These are phyloP conservation scores for Coemansia sp. DNA, from an alignment of 192 early-diverging fungal genomes.

Conservation along the genomic window DNA sequence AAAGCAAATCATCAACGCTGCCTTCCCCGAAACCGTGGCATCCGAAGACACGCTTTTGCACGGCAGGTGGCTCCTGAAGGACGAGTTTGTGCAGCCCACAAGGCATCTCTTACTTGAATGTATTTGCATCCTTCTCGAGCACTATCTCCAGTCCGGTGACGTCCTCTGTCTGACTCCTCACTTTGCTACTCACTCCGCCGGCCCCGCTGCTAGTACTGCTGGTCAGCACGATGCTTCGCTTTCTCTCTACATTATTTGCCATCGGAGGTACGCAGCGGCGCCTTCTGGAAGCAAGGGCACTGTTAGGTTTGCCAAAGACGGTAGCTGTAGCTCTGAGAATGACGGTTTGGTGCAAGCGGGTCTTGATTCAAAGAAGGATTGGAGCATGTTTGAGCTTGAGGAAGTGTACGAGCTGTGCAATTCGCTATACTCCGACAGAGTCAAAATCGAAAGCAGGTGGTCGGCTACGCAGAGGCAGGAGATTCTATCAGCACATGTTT, in stretches of 20 bases:
- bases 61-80: constrained; percentile 18
- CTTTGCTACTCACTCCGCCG: not conserved
- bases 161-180: constrained; percentile 23
- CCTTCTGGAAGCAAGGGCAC: not conserved
- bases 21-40: constrained; percentile 1
- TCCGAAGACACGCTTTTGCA: constrained; percentile 10
- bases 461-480: constrained; percentile 1
- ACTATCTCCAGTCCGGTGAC: constrained; percentile 22
- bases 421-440: constrained; percentile 6
- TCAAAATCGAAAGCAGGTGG: constrained; percentile 15
- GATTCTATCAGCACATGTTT: not conserved
- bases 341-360: not conserved
- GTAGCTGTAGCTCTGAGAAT: not conserved
- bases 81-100: constrained; percentile 11
- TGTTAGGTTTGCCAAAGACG: not conserved
- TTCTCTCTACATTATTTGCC: constrained; percentile 6
- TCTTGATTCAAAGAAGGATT: not conserved
- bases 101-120: constrained; percentile 31
- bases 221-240: not conserved
- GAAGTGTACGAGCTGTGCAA: constrained; percentile 17
- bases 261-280: not conserved
- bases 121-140: constrained; percentile 29
- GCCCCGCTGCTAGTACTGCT: not conserved
- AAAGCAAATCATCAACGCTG: constrained; percentile 3
- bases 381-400: constrained; percentile 7